Evolutionary conservation across 2,329 filamentous ascomycete genomes (phyloP), one percentile per base, ranked within the genome.

Genomic region (Penicillium sp.): DNA sequence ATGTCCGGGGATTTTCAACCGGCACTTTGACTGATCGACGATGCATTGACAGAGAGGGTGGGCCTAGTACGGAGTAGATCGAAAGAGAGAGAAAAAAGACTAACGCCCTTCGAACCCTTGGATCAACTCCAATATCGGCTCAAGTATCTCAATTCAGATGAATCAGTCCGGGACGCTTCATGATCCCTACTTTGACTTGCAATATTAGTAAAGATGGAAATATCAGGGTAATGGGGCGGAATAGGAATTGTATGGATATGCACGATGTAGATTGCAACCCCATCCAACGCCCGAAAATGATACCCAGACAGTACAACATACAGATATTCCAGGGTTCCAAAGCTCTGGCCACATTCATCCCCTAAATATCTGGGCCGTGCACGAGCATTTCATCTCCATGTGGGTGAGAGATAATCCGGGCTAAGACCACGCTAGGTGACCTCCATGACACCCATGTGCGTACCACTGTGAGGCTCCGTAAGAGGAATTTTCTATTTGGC

Each of bases 21-120:
- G 33, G 41, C 38, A 29, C 17, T 45, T 49, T 56, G 35, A 45
- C 56, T 60, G 56, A 60, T 60, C 57, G 55, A 57, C 57, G 45
- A 48, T 35, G 31, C 35, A 51, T 53, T 57, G 56, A 59, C 56
- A 53, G 48, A 38, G 32, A 33, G 33, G 43, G 54, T 57, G 57
- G 54, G 33, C 47, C 48, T 34, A 43, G 37, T 33, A 53, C 19
- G 19, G 19, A 21, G 19, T 21, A 21, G 41, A 2, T 21, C 2
- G 43, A 51, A 28, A 54, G 47, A 45, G 50, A 37, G 6, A 24
- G 7, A 24, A 24, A 24, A 24, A 24, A 24, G 31, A 51, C 17
- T 39, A 51, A 44, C 19, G 24, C 45, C 22, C 39, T 34, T 32
- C 15, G 12, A 46, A 47, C 43, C 41, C 29, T 51, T 48, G 45